Base-by-base conservation (phyloP, 148 eudicot genomes). In the Vaccinium myrtillus region DNA sequence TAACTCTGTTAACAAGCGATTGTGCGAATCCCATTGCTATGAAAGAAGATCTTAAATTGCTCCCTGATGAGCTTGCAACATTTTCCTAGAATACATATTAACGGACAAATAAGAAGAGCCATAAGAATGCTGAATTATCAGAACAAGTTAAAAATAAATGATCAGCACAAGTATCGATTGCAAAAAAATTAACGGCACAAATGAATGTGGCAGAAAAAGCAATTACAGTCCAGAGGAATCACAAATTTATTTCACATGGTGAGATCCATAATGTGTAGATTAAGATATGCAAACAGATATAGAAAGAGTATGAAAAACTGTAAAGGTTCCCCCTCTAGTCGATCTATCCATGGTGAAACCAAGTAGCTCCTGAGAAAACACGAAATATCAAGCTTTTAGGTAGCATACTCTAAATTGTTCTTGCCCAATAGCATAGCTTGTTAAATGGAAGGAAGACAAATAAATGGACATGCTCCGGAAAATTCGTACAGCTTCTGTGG, bases 1-100 rank as follows among this genome's bases (percentile, higher is more conserved):
- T 91, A 70, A 91, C 99, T 91, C 87, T 92, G 86, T 95, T 93
- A 79, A 97, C 90, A 54, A 95, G 95, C 85, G 91, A 86, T 13
- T 91, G 94, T 54, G 91, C 82, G 85, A 95, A 97, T 70, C 99
- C 99, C 99, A 97, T 97, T 59, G 92, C 98, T 67, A 97, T 87
- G 67, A 97, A 90, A 63, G 94, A 88, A 58, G 96, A 91, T 73
- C 98, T 93, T 84, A 92, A 59, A 87, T 91, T 92, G 84, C 91
- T 91, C 75, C 95, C 91, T 25, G 99, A 97, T 84, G 99, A 97
- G 91, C 98, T 95, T 23, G 99, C 95, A 79, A 83, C 90, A 90
- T 90, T 85, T 23, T 91, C 96, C 99, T 96, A 83, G 84, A 89
- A 79, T 65, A n/a, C n/a, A n/a, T 69, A 36, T 77, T 84, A 9